Conservation (phyloP, 306 rosid genomes). For the Amphicarpaea edgeworthii region DNA sequence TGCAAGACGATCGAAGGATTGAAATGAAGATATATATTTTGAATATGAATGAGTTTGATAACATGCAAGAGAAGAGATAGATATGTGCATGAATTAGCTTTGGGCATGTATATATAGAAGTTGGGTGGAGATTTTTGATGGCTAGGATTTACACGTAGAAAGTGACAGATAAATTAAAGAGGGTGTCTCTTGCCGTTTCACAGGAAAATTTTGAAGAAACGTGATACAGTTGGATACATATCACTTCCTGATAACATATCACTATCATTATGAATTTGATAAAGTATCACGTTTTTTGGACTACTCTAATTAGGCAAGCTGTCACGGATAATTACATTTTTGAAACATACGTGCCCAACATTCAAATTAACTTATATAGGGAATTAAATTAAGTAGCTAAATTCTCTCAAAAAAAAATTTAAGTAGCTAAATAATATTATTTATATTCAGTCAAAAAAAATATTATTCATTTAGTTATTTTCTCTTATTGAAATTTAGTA, state of each 20-base stretch:
- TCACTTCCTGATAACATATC: neutral
- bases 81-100: neutral
- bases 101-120: slow-evolving; percentile 45
- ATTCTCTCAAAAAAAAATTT: no score
- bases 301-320: slow-evolving; percentile 33
- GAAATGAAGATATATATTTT: slow-evolving; percentile 21
- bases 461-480: no score
- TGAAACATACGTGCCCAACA: slow-evolving; percentile 28
- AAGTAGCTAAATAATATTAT: no score
- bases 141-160: slow-evolving; percentile 44
- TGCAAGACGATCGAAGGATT: slow-evolving; percentile 21
- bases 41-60: neutral
- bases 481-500: no score
- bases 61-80: no score
- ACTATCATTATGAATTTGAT: slow-evolving; percentile 20
- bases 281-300: neutral
- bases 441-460: no score
- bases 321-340: slow-evolving; percentile 53
- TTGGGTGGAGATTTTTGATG: slow-evolving; percentile 17
- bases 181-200: neutral
- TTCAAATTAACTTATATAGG: neutral
- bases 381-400: no score
- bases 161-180: slow-evolving; percentile 27
- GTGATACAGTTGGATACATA: slow-evolving; percentile 58
- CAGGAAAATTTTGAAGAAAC: slow-evolving; percentile 41